Percentiles rank a stretch among this genome's conserved stretches.
phyloP scores from a whole-genome alignment of 768 basidiomycete genomes.

The Lactifluus piperatus region DNA sequence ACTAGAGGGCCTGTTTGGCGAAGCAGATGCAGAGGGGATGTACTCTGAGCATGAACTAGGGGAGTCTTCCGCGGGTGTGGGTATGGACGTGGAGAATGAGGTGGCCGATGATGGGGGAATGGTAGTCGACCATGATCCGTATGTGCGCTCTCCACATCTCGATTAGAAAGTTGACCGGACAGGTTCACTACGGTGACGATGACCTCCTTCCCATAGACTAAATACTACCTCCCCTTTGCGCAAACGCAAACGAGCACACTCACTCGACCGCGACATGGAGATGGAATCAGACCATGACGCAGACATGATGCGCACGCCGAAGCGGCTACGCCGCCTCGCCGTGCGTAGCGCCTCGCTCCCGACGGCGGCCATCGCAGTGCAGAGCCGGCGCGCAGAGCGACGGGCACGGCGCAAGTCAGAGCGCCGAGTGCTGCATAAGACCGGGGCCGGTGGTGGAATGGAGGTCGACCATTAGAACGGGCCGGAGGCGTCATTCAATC shows the following conservation, averaged over 20 bases:
- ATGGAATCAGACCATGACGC: not conserved
- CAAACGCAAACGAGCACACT: constrained; percentile 13
- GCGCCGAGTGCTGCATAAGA: not conserved
- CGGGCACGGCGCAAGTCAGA: not conserved
- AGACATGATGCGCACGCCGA: constrained; percentile 9
- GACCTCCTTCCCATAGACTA: not conserved
- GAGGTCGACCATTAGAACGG: too few species aligned
- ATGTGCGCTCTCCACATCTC: not conserved
- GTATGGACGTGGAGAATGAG: constrained; percentile 13
- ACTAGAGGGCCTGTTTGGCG: constrained; percentile 70
- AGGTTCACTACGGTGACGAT: not conserved
- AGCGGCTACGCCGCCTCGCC: constrained; percentile 2
- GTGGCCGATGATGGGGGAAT: not conserved
- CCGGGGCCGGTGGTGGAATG: not conserved
- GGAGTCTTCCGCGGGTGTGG: constrained; percentile 20
- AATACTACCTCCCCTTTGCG: not conserved
- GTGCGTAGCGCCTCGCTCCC: constrained; percentile 1
- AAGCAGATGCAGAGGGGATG: constrained; percentile 66
- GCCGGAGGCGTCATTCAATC: too few species aligned
- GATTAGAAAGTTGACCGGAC: not conserved
- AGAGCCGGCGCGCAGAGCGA: not conserved
- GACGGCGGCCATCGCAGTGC: not conserved
- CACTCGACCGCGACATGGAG: not conserved
- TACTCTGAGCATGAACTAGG: constrained; percentile 26
- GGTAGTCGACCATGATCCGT: constrained; percentile 3